phyloP scores from a whole-genome alignment of 305 asterid genomes.

The Fraxinus paxiana region DNA sequence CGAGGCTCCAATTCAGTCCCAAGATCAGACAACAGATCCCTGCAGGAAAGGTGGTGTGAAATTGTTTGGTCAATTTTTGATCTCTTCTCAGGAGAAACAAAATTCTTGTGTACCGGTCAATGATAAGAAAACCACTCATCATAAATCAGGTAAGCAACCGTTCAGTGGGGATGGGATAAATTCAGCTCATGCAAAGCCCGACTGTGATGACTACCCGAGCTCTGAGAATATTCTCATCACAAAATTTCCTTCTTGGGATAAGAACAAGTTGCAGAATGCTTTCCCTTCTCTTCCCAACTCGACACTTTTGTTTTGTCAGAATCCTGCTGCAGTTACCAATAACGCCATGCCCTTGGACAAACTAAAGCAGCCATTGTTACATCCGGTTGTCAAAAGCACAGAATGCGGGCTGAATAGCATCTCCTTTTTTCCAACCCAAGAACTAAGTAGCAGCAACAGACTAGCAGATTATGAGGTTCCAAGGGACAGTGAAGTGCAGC shows the following conservation, averaged over 20 bases:
- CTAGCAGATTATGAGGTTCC: slow-evolving; percentile 40
- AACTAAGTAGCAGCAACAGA: slow-evolving; percentile 35
- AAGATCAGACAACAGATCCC: slow-evolving; percentile 33
- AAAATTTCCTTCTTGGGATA: slow-evolving; percentile 54
- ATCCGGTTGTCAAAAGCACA: slow-evolving; percentile 25
- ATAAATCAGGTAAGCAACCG: slow-evolving; percentile 33
- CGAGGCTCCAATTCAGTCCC: slow-evolving; percentile 36
- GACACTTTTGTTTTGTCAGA: slow-evolving; percentile 55
- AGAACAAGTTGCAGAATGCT: slow-evolving; percentile 47
- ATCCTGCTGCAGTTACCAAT: slow-evolving; percentile 68
- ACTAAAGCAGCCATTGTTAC: slow-evolving; percentile 32
- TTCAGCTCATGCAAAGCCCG: slow-evolving; percentile 46
- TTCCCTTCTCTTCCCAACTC: slow-evolving; percentile 57
- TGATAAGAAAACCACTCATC: slow-evolving; percentile 32
- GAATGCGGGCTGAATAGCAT: slow-evolving; percentile 42
- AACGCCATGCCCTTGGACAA: slow-evolving; percentile 41
- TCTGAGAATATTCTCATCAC: slow-evolving; percentile 46
- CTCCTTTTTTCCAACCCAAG: slow-evolving; percentile 40
- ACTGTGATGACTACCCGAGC: slow-evolving; percentile 32
- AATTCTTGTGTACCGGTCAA: slow-evolving; percentile 28
- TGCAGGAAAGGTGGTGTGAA: slow-evolving; percentile 73
- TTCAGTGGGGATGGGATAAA: slow-evolving; percentile 33
- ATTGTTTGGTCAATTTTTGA: slow-evolving; percentile 81
- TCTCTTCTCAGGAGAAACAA: slow-evolving; percentile 50
- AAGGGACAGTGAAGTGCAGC: slow-evolving; percentile 34